Percentiles rank a stretch among this genome's conserved stretches.
phyloP scores from a whole-genome alignment of 768 basidiomycete genomes.

The Pluteus cervinus region DNA sequence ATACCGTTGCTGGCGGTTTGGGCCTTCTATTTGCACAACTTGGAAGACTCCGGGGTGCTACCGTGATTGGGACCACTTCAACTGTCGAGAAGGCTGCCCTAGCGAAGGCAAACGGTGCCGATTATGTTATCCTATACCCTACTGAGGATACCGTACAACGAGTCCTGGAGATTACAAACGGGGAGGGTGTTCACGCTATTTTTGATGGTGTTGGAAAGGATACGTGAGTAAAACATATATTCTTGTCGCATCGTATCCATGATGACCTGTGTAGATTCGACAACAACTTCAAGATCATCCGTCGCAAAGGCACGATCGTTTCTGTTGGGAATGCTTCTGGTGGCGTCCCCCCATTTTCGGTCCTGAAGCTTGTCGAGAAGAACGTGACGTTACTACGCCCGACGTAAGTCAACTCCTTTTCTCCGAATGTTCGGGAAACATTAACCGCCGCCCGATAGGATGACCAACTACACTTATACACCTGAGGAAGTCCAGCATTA shows the following conservation, averaged over 20 bases:
- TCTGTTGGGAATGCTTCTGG: constrained; percentile 93
- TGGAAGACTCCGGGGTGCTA: constrained; percentile 69
- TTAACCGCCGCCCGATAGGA: constrained; percentile 29
- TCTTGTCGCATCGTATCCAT: not conserved
- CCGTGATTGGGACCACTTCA: constrained; percentile 91
- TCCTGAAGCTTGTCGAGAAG: constrained; percentile 71
- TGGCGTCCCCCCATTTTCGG: constrained; percentile 66
- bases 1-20: constrained; percentile 90
- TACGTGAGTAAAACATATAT: constrained; percentile 51
- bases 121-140: constrained; percentile 82
- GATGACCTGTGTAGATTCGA: constrained; percentile 47
- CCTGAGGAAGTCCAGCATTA: constrained; percentile 70
- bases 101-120: constrained; percentile 74
- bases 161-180: constrained; percentile 70
- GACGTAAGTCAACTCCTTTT: constrained; percentile 39
- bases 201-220: constrained; percentile 98
- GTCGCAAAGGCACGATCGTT: constrained; percentile 86
- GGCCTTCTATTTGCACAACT: constrained; percentile 67
- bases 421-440: not conserved
- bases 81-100: constrained; percentile 76
- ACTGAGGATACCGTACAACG: constrained; percentile 68
- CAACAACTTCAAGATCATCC: constrained; percentile 72
- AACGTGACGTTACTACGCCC: constrained; percentile 77
- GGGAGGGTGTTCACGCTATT: constrained; percentile 77
- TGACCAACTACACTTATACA: constrained; percentile 68